phyloP scores from a whole-genome alignment of 306 rosid genomes.

The Erythrophleum fordii region DNA sequence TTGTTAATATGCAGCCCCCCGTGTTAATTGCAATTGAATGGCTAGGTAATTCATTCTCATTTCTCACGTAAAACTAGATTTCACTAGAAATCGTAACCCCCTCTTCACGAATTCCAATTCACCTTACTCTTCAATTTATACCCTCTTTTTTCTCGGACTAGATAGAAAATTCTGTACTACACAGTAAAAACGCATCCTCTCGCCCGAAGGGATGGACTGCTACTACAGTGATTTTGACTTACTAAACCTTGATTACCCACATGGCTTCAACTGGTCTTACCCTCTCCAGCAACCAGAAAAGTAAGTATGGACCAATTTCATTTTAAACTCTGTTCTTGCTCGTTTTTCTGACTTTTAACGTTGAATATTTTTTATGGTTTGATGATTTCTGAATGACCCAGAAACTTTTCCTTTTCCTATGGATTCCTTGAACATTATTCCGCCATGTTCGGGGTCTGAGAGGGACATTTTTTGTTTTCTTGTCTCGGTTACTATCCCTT shows the following conservation, averaged over 20 bases:
- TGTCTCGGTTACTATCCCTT: background rate
- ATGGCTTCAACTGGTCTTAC: conserved; percentile 33
- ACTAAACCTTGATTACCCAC: conserved; percentile 48
- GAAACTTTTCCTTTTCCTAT: background rate
- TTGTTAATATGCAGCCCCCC: conserved; percentile 40
- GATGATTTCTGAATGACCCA: background rate
- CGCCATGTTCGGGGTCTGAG: conserved; percentile 20
- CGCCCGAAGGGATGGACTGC: conserved; percentile 44
- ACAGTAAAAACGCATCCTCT: background rate
- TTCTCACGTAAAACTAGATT: conserved; percentile 33
- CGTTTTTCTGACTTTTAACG: background rate
- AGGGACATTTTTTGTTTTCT: background rate
- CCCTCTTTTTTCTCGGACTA: background rate
- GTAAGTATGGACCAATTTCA: conserved; percentile 39
- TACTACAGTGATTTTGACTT: conserved; percentile 11
- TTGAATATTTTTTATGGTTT: background rate
- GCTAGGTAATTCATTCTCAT: conserved; percentile 36
- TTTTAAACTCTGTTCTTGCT: background rate
- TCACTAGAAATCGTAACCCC: conserved; percentile 55
- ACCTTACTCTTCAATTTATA: conserved; percentile 16
- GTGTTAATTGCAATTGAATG: conserved; percentile 44
- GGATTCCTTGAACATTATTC: conserved; percentile 10
- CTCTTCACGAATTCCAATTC: conserved; percentile 40
- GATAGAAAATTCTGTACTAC: background rate
- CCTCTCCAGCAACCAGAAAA: conserved; percentile 13